Conservation (phyloP, 257 asterid genomes). For the Petunia secreta region DNA sequence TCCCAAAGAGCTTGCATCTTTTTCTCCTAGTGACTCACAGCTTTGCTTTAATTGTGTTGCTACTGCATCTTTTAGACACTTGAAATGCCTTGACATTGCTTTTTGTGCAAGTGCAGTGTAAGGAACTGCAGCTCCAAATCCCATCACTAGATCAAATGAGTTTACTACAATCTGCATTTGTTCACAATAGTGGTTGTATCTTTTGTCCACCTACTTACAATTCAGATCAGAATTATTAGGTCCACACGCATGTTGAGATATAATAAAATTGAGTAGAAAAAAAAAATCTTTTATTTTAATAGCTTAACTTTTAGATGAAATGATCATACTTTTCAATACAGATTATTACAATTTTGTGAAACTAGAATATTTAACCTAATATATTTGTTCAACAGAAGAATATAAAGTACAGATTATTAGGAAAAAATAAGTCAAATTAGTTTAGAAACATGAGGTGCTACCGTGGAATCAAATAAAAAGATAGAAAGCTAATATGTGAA, state of each 20-base stretch:
- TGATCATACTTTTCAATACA: too few relatives aligned
- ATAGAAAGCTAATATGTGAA: slow-evolving; percentile 12
- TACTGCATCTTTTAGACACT: slow-evolving; percentile 87
- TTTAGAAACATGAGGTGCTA: neutral
- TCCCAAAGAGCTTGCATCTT: slow-evolving; percentile 70
- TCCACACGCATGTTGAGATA: too few relatives aligned
- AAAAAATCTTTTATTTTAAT: too few relatives aligned
- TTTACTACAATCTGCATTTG: slow-evolving; percentile 98
- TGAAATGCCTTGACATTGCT: slow-evolving; percentile 96
- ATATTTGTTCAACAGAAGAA: too few relatives aligned
- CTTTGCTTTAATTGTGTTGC: slow-evolving; percentile 66
- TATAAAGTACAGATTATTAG: too few relatives aligned
- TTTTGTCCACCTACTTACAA: slow-evolving; percentile 70
- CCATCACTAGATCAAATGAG: slow-evolving; percentile 94
- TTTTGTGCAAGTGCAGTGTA: slow-evolving; percentile 84
- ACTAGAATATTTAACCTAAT: too few relatives aligned
- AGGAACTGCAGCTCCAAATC: slow-evolving; percentile 87
- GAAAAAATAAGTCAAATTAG: neutral
- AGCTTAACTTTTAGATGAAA: too few relatives aligned
- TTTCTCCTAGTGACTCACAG: slow-evolving; percentile 77
- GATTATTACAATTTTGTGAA: too few relatives aligned
- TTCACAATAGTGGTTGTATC: slow-evolving; percentile 93
- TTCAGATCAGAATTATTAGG: neutral
- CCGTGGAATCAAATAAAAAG: slow-evolving; percentile 20
- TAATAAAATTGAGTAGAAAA: too few relatives aligned